Evolutionary conservation across 2,329 filamentous ascomycete species (phyloP).

Genomic region (Rhynchosporium agropyri): DNA sequence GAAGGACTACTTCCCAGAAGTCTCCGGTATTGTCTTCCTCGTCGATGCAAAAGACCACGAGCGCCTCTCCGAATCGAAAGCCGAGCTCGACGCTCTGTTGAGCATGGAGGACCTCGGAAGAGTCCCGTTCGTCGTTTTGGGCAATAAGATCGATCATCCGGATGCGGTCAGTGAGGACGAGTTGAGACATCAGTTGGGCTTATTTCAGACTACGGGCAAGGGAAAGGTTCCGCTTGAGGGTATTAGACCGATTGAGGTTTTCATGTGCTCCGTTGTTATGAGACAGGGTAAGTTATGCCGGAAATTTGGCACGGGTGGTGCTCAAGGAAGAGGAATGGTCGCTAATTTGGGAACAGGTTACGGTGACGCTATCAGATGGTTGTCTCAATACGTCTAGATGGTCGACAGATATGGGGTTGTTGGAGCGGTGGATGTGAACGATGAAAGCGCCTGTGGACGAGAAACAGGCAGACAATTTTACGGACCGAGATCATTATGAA

Average conservation of each 20-base stretch:
- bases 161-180: conserved; percentile 95
- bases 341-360: conserved; percentile 58
- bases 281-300: conserved; percentile 69
- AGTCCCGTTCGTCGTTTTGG: conserved; percentile 93
- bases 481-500: conserved; percentile 38
- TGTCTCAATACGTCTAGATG: conserved; percentile 85
- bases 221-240: conserved; percentile 91
- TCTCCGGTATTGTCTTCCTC: conserved; percentile 95
- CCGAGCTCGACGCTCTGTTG: conserved; percentile 91
- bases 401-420: conserved; percentile 1
- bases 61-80: conserved; percentile 91
- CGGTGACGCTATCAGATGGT: conserved; percentile 87
- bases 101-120: conserved; percentile 96
- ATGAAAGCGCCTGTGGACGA: conserved; percentile 6
- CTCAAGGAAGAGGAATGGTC: conserved; percentile 22
- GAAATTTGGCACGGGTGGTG: not conserved
- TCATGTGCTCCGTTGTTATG: conserved; percentile 99
- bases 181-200: conserved; percentile 84
- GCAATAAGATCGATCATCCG: conserved; percentile 99
- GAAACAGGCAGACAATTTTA: conserved; percentile 25
- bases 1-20: conserved; percentile 97
- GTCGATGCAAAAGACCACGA: conserved; percentile 98
- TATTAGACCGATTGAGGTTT: conserved; percentile 93
- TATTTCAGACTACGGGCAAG: conserved; percentile 97
- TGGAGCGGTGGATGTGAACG: not conserved